Evolutionary conservation across 2,329 filamentous ascomycete species (phyloP).

Genomic region (Lanzia echinophila): DNA sequence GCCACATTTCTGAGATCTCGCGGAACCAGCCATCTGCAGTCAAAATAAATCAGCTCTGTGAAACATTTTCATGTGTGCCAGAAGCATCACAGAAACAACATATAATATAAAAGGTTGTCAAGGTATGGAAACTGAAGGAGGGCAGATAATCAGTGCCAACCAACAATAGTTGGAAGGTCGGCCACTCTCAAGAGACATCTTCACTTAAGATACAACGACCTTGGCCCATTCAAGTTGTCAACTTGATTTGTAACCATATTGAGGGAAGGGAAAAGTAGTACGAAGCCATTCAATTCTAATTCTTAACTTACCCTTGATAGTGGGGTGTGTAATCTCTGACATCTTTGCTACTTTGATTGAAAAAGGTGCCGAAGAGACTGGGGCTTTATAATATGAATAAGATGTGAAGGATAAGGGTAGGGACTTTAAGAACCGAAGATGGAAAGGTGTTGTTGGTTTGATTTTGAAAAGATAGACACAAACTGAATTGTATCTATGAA

Average conservation of each 20-base stretch:
- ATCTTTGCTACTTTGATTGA: constrained; percentile 28
- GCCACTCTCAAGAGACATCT: too few relatives aligned
- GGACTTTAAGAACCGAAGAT: background rate
- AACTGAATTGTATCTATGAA: too few relatives aligned
- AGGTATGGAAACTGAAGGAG: too few relatives aligned
- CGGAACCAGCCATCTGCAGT: constrained; percentile 96
- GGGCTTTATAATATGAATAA: background rate
- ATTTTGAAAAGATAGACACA: background rate
- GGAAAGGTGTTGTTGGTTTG: background rate
- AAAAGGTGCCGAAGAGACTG: background rate
- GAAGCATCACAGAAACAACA: too few relatives aligned
- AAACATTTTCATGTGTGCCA: background rate
- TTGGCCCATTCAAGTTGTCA: background rate
- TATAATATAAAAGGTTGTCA: too few relatives aligned
- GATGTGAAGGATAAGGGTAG: background rate
- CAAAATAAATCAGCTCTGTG: constrained; percentile 11
- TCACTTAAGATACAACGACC: background rate
- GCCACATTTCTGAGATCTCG: constrained; percentile 98
- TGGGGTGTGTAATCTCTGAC: constrained; percentile 50
- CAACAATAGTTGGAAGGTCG: too few relatives aligned
- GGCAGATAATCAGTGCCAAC: too few relatives aligned
- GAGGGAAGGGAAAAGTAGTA: background rate
- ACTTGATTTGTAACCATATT: background rate
- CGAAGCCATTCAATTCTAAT: background rate
- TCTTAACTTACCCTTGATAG: constrained; percentile 48